phyloP scores from a whole-genome alignment of 2,329 filamentous ascomycete genomes.

The Orbilia blumenaviensis region DNA sequence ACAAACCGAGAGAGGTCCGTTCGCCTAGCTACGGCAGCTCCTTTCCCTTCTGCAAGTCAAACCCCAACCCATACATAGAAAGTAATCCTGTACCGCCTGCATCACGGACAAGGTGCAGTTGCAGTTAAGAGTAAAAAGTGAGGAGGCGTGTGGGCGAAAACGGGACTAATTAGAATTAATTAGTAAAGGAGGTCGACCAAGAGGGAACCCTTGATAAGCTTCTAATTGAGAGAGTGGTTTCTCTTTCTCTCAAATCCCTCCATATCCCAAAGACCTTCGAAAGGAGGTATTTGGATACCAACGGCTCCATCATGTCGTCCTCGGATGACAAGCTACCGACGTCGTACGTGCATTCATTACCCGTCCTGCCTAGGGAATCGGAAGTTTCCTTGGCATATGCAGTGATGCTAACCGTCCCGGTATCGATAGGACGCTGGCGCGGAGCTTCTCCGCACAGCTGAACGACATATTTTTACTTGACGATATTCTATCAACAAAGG shows the following conservation, averaged over 20 bases:
- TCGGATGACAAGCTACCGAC: conserved; percentile 53
- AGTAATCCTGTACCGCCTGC: conserved; percentile 21
- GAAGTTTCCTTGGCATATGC: conserved; percentile 24
- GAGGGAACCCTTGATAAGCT: conserved; percentile 23
- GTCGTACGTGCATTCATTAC: conserved; percentile 48
- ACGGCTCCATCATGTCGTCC: conserved; percentile 45
- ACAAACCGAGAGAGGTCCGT: conserved; percentile 44
- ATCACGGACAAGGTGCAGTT: conserved; percentile 44
- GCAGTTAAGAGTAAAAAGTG: conserved; percentile 47
- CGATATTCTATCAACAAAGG: conserved; percentile 53
- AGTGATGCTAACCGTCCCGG: conserved; percentile 23
- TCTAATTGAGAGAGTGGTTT: conserved; percentile 20
- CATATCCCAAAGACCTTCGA: conserved; percentile 44
- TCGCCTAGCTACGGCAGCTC: conserved; percentile 42
- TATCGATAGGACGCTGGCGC: conserved; percentile 56
- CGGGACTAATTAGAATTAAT: conserved; percentile 28
- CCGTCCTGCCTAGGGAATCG: not conserved
- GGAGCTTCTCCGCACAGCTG: conserved; percentile 57
- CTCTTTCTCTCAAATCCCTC: conserved; percentile 10
- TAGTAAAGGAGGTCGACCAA: conserved; percentile 34
- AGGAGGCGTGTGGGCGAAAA: conserved; percentile 43
- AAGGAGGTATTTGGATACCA: conserved; percentile 47
- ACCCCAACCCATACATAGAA: conserved; percentile 3
- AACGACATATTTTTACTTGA: conserved; percentile 58
- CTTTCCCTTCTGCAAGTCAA: conserved; percentile 31